phyloP scores from a whole-genome alignment of 2,329 filamentous ascomycete species.

The Rutstroemia sp. region DNA sequence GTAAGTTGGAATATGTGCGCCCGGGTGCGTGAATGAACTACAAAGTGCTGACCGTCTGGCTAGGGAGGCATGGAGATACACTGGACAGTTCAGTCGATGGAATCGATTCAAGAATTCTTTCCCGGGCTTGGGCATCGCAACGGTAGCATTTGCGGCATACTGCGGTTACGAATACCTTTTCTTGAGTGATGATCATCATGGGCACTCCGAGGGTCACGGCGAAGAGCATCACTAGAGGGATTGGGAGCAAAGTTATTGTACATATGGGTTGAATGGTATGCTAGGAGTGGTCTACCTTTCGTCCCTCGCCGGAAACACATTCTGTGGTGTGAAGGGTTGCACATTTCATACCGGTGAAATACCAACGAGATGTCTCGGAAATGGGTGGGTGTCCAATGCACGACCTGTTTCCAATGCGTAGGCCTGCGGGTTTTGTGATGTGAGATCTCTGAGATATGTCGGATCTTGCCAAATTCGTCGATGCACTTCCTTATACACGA shows the following conservation, averaged over 20 bases:
- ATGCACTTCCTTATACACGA: too few species aligned
- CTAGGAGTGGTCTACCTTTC: background rate
- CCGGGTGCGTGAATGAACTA: background rate
- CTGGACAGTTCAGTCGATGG: slow-evolving; percentile 75
- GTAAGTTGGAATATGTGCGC: slow-evolving; percentile 37
- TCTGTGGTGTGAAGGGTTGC: too few species aligned
- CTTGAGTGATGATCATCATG: slow-evolving; percentile 61
- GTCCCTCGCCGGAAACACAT: too few species aligned
- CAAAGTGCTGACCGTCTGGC: slow-evolving; percentile 41
- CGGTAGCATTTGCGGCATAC: slow-evolving; percentile 84
- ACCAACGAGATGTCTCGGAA: too few species aligned
- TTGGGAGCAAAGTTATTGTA: slow-evolving; percentile 27
- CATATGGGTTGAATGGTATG: slow-evolving; percentile 29
- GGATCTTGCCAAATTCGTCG: too few species aligned
- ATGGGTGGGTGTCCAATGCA: too few species aligned
- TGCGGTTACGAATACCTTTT: slow-evolving; percentile 87
- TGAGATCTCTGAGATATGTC: too few species aligned
- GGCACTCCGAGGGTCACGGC: slow-evolving; percentile 43
- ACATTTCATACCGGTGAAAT: too few species aligned
- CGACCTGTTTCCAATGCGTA: too few species aligned
- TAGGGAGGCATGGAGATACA: slow-evolving; percentile 95
- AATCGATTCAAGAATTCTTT: slow-evolving; percentile 85
- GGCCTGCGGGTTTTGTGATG: too few species aligned
- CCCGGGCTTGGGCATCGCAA: slow-evolving; percentile 86
- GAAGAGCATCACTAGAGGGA: slow-evolving; percentile 49